A percentile compares a stretch with the other conserved stretches of the same genome.
phyloP scores from a whole-genome alignment of 1,139 yeast genomes.

The Debaryomyces psychrophilus region DNA sequence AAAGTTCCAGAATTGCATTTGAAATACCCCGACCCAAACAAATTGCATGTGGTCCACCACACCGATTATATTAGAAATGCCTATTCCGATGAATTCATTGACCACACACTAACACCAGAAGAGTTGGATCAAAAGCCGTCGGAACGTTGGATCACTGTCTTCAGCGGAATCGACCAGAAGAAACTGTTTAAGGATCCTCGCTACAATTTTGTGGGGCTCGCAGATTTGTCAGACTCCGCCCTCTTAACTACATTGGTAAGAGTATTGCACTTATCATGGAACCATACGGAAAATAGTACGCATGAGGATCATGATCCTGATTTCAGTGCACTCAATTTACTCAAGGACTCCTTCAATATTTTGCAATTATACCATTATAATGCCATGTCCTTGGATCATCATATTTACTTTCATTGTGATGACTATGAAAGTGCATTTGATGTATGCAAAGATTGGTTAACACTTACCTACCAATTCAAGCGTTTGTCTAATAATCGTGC shows the following conservation, averaged over 20 bases:
- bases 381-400: slow-evolving; percentile 54
- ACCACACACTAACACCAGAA: slow-evolving; percentile 37
- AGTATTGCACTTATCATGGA: slow-evolving; percentile 48
- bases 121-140: slow-evolving; percentile 35
- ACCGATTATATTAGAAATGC: slow-evolving; percentile 47
- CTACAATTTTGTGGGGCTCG: slow-evolving; percentile 43
- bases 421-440: slow-evolving; percentile 34
- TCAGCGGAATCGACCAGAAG: slow-evolving; percentile 37
- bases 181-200: slow-evolving; percentile 33
- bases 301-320: slow-evolving; percentile 36
- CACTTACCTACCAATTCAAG: slow-evolving; percentile 42
- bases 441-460: slow-evolving; percentile 44
- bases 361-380: slow-evolving; percentile 48
- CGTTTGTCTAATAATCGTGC: slow-evolving; percentile 40
- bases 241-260: slow-evolving; percentile 49
- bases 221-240: slow-evolving; percentile 44
- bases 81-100: slow-evolving; percentile 40
- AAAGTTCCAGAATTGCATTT: slow-evolving; percentile 6
- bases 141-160: slow-evolving; percentile 47
- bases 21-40: slow-evolving; percentile 33
- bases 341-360: slow-evolving; percentile 40
- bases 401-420: slow-evolving; percentile 44
- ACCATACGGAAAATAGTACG: slow-evolving; percentile 40
- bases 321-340: slow-evolving; percentile 36
- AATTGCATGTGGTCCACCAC: slow-evolving; percentile 36